phyloP scores from a whole-genome alignment of 164 flowering plant genomes.

The Cinnamomum chago region DNA sequence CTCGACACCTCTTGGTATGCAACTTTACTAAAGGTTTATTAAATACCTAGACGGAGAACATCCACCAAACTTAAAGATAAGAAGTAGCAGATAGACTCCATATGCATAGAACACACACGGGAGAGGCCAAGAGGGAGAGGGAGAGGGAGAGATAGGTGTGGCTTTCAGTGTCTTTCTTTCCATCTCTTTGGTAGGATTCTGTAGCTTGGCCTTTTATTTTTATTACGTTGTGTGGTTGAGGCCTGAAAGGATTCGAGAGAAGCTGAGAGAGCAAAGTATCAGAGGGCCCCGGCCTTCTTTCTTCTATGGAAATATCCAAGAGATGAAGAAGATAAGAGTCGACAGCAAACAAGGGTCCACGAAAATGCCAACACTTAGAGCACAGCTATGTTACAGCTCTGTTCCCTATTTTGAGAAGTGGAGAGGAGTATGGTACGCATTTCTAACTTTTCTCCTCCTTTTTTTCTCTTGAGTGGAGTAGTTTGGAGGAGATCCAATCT shows the following conservation, averaged over 20 bases:
- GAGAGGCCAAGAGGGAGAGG: not conserved
- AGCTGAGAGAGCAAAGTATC: constrained; percentile 9
- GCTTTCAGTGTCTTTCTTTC: not conserved
- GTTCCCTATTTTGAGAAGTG: constrained; percentile 22
- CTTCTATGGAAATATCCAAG: constrained; percentile 7
- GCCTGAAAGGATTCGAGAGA: constrained; percentile 8
- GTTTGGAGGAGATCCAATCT: not conserved
- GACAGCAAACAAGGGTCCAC: not conserved
- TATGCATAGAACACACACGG: too few relatives aligned
- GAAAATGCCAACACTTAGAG: not conserved
- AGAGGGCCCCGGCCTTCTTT: constrained; percentile 12
- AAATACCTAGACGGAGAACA: too few relatives aligned
- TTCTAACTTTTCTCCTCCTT: not conserved
- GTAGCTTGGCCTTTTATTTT: not conserved
- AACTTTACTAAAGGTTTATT: too few relatives aligned
- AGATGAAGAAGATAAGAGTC: constrained; percentile 8
- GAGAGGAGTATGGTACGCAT: constrained; percentile 23
- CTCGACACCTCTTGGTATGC: too few relatives aligned
- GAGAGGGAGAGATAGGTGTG: not conserved
- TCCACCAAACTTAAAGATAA: too few relatives aligned
- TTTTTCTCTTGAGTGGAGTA: not conserved
- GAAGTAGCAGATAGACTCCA: too few relatives aligned
- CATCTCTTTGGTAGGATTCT: not conserved
- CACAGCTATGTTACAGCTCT: constrained; percentile 17
- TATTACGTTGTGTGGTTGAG: constrained; percentile 12